Evolutionary conservation across 306 rosid species (phyloP), one percentile per base, ranked within the genome.

Genomic region (Dalbergia cultrata): DNA sequence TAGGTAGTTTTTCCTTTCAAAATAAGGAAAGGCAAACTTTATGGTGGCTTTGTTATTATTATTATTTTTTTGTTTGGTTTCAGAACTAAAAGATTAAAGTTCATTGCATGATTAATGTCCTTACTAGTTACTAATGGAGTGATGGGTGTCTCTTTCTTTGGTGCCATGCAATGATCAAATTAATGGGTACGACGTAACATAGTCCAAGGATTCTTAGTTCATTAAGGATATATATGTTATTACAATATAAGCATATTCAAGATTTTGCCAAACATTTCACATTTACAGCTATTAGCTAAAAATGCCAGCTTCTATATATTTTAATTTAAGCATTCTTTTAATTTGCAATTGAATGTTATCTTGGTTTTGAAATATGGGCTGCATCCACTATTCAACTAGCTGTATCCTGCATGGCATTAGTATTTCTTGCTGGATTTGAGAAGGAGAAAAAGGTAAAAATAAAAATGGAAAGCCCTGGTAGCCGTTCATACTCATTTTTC

Each of bases 261-360:
- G 49, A 66, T 21, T 34, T 68, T 60, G 52, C 35, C 45, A 7
- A 61, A 59, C 67, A 37, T 39, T 53, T 16, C 21, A 47, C 53
- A 47, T 52, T 68, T 22, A 26, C 74, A 49, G 63, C 66, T 81
- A 56, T 50, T 67, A 1, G 39, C 60, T 41, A 67, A 57, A 66
- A 47, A 45, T 22, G 33, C 19, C 41, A 57, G 13, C 70, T 62
- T 13, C n/a, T 2, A 4, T 61, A 64, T 26, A 52, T 39, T 70
- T 16, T 8, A 18, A 50, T 70, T 16, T 8, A 18, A 50, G 57
- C 66, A 49, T 66, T 67, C 8, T 49, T 75, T 33, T 49, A 3
- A 26, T 26, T 26, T 8, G 80, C 50, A 47, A 13, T 10, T 31
- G 60, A 45, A n/a, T 43, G 58, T 44, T 45, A 17, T 45, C 34